phyloP scores from a whole-genome alignment of 805 yeast species.

The Candida saitoana region DNA sequence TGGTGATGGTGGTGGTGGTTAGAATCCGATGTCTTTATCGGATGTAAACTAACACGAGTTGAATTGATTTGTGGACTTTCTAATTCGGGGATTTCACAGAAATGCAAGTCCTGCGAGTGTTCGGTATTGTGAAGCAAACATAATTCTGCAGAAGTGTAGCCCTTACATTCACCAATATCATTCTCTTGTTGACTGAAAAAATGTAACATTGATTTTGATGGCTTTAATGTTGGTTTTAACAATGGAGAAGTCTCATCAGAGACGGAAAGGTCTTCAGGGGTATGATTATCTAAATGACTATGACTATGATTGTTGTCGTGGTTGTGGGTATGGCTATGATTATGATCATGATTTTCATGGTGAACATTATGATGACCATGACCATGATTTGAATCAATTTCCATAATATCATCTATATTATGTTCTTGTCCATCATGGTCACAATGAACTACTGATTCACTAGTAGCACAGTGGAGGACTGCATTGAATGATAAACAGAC shows the following conservation, averaged over 20 bases:
- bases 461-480: slow-evolving; percentile 67
- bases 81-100: slow-evolving; percentile 37
- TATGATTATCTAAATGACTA: slow-evolving; percentile 17
- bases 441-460: slow-evolving; percentile 83
- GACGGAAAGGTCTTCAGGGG: slow-evolving; percentile 8
- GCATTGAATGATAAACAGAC: slow-evolving; percentile 59
- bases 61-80: slow-evolving; percentile 3
- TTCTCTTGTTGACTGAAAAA: slow-evolving; percentile 21
- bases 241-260: slow-evolving; percentile 16
- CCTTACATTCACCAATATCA: slow-evolving; percentile 44
- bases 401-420: not conserved
- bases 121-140: slow-evolving; percentile 13
- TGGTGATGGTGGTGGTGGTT: slow-evolving; percentile 78
- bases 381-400: slow-evolving; percentile 10
- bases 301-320: slow-evolving; percentile 10
- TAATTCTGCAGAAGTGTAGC: slow-evolving; percentile 42
- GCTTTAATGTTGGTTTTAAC: slow-evolving; percentile 7
- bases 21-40: slow-evolving; percentile 7
- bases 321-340: slow-evolving; percentile 10
- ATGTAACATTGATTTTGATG: slow-evolving; percentile 24
- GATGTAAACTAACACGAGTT: slow-evolving; percentile 4
- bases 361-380: slow-evolving; percentile 6
- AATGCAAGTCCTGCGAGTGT: slow-evolving; percentile 22
- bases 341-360: slow-evolving; percentile 12
- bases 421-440: slow-evolving; percentile 48